These are phyloP conservation scores for Colletotrichum limetticola DNA, from an alignment of 2,329 filamentous ascomycete genomes.

Conservation along the genomic window DNA sequence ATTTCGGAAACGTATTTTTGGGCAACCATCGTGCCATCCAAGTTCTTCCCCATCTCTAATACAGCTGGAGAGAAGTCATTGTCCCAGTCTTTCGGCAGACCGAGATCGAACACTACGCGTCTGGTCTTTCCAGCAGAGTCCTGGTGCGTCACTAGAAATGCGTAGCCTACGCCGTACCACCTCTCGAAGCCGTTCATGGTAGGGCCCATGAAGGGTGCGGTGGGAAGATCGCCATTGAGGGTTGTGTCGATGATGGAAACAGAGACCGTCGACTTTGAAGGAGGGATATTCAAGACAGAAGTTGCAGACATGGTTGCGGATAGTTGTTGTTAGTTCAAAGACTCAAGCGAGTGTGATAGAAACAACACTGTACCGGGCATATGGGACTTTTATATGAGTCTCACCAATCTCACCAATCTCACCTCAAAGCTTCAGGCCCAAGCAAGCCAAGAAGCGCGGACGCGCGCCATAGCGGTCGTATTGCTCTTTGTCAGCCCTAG, in stretches of 20 bases:
- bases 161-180: constrained; percentile 2
- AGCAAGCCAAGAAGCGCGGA: too few relatives aligned
- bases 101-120: constrained; percentile 2
- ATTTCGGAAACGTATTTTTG: constrained; percentile 20
- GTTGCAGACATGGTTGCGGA: background rate
- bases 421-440: too few relatives aligned
- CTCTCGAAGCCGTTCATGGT: constrained; percentile 5
- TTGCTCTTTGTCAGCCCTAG: background rate
- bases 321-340: background rate
- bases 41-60: background rate
- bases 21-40: background rate
- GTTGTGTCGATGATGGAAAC: constrained; percentile 17
- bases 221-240: background rate
- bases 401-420: background rate
- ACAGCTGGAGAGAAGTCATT: background rate
- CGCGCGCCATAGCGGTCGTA: too few relatives aligned
- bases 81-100: background rate
- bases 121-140: background rate
- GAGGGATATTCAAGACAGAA: background rate
- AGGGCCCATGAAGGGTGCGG: constrained; percentile 4
- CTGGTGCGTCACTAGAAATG: background rate
- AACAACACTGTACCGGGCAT: background rate
- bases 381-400: background rate
- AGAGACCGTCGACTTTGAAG: background rate
- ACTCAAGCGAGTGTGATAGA: background rate